Evolutionary conservation across 2,329 filamentous ascomycete species (phyloP).

Genomic region (Colletotrichum gloeosporioides): DNA sequence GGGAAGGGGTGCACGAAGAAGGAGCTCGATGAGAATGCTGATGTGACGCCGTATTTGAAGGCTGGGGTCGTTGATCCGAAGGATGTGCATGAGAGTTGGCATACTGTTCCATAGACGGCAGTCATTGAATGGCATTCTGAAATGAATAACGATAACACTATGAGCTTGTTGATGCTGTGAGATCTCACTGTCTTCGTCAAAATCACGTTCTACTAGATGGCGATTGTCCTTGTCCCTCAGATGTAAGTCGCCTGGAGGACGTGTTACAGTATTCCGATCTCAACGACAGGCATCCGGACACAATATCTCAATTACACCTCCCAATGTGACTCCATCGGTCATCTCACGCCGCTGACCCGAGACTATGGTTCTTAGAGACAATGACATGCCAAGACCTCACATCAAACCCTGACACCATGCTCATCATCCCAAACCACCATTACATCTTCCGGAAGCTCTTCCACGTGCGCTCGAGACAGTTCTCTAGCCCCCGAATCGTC

Average conservation of each 20-base stretch:
- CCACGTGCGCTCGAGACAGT: background rate
- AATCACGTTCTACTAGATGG: fast-evolving
- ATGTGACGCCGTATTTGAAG: slow-evolving; percentile 69
- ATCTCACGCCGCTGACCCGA: background rate
- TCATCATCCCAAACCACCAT: background rate
- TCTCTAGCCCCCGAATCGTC: background rate
- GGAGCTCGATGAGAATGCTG: slow-evolving; percentile 59
- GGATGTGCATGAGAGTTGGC: slow-evolving; percentile 73
- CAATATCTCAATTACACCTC: fast-evolving
- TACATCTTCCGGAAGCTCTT: background rate
- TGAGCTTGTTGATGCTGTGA: too few species aligned
- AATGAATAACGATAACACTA: background rate
- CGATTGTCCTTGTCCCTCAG: background rate
- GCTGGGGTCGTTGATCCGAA: slow-evolving; percentile 63
- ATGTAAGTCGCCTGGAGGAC: background rate
- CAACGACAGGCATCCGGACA: fast-evolving
- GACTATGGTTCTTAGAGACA: background rate
- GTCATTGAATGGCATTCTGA: background rate
- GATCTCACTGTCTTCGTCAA: background rate
- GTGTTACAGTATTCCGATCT: fast-evolving
- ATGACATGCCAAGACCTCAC: background rate
- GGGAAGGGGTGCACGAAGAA: slow-evolving; percentile 70
- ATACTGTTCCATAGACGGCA: slow-evolving; percentile 43
- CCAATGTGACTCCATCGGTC: fast-evolving
- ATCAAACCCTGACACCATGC: background rate